These are phyloP conservation scores for Clarkia xantiana DNA, from an alignment of 345 rosid species.

Conservation along the genomic window DNA sequence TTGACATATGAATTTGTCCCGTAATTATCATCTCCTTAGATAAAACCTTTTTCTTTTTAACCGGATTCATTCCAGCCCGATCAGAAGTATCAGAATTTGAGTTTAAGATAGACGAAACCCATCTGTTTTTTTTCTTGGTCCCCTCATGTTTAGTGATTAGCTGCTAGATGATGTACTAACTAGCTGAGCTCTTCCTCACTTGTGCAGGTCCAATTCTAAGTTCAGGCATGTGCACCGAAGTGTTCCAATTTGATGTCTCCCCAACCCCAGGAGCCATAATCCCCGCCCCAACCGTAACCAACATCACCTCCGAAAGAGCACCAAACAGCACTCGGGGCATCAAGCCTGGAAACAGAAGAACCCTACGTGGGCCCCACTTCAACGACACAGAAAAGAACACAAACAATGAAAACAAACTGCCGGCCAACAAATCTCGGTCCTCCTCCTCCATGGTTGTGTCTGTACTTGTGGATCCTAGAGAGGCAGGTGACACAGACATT, in stretches of 20 bases:
- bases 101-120: no score
- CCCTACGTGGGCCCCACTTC: conserved; percentile 36
- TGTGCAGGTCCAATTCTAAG: conserved; percentile 78
- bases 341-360: conserved; percentile 55
- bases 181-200: background rate
- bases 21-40: no score
- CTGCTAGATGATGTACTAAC: background rate
- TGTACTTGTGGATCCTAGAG: conserved; percentile 89
- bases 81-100: no score
- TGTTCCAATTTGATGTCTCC: conserved; percentile 64
- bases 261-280: conserved; percentile 57
- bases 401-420: conserved; percentile 23
- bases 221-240: conserved; percentile 95
- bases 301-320: conserved; percentile 24
- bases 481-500: conserved; percentile 56
- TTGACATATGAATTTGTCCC: no score
- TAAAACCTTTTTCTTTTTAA: no score
- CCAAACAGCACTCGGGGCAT: conserved; percentile 31
- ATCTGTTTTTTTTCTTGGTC: no score
- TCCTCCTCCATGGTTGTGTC: conserved; percentile 77
- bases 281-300: conserved; percentile 53
- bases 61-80: no score
- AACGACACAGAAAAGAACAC: conserved; percentile 31
- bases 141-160: background rate
- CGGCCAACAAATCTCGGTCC: conserved; percentile 45